Percentiles rank a stretch among this genome's conserved stretches.
Evolutionary conservation across 2,329 filamentous ascomycete species (phyloP).

Genomic region (Trichoderma sp.): DNA sequence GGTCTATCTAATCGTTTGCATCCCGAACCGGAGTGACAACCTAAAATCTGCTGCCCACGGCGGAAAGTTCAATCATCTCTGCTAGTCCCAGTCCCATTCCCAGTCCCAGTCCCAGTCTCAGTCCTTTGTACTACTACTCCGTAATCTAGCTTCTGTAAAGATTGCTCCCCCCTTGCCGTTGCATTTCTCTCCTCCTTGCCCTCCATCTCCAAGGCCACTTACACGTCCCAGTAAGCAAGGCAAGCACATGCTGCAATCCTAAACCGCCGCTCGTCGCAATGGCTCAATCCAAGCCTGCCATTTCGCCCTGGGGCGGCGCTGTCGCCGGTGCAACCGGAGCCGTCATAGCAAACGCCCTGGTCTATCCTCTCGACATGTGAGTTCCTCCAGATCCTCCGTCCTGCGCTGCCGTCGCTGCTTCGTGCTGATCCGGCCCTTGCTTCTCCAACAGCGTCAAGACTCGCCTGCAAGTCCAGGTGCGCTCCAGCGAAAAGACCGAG

Average conservation of each 20-base stretch:
- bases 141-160: too few relatives aligned
- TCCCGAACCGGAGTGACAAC: slow-evolving; percentile 15
- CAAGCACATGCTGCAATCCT: slow-evolving; percentile 2
- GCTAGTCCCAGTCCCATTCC: neutral
- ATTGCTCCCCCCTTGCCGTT: neutral
- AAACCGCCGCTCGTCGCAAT: slow-evolving; percentile 40
- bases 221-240: neutral
- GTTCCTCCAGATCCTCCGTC: slow-evolving; percentile 33
- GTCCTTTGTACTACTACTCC: too few relatives aligned
- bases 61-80: neutral
- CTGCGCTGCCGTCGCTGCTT: neutral
- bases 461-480: slow-evolving; percentile 90
- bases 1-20: slow-evolving; percentile 12
- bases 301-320: slow-evolving; percentile 91
- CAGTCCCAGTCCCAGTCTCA: neutral
- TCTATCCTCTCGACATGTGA: slow-evolving; percentile 96
- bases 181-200: neutral
- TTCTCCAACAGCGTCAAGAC: slow-evolving; percentile 79
- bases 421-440: neutral
- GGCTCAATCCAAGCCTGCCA: slow-evolving; percentile 61
- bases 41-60: neutral
- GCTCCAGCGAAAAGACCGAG: slow-evolving; percentile 39
- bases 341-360: slow-evolving; percentile 88
- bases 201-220: too few relatives aligned
- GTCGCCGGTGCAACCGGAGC: slow-evolving; percentile 90